phyloP scores from a whole-genome alignment of 1,284 basidiomycete species.

The Ganoderma lingzhi region DNA sequence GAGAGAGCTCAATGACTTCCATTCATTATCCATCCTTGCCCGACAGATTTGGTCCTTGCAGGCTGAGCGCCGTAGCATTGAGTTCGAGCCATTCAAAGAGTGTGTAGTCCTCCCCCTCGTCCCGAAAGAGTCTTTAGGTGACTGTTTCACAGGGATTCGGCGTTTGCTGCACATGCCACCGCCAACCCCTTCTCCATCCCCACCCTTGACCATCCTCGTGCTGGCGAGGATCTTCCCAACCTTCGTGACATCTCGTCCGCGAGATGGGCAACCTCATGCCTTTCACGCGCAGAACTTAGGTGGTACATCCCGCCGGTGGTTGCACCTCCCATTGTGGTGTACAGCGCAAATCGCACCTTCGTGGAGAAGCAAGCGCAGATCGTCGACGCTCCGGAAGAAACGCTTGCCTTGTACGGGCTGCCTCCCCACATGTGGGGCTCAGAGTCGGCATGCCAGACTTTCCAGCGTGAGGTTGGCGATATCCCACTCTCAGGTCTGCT shows the following conservation, averaged over 20 bases:
- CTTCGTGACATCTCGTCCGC: constrained; percentile 68
- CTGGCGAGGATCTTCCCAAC: constrained; percentile 57
- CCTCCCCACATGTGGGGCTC: constrained; percentile 75
- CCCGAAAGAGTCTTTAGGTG: constrained; percentile 13
- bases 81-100: constrained; percentile 57
- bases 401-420: constrained; percentile 87
- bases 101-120: constrained; percentile 39
- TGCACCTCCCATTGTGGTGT: constrained; percentile 84
- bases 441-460: constrained; percentile 58
- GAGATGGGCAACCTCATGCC: constrained; percentile 78
- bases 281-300: constrained; percentile 81
- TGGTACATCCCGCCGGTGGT: constrained; percentile 87
- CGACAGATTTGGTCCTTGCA: constrained; percentile 57
- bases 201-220: constrained; percentile 46
- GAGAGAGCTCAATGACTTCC: constrained; percentile 68
- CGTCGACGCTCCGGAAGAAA: constrained; percentile 74
- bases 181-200: constrained; percentile 43
- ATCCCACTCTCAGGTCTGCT: constrained; percentile 79
- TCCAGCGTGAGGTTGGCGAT: constrained; percentile 64
- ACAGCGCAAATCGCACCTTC: constrained; percentile 84
- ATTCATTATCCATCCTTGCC: constrained; percentile 64
- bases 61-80: constrained; percentile 51
- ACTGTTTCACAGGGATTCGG: constrained; percentile 55
- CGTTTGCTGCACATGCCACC: constrained; percentile 58
- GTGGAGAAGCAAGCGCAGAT: constrained; percentile 73